These are phyloP conservation scores for Biscogniauxia sp. DNA, from an alignment of 2,329 filamentous ascomycete genomes.

Conservation along the genomic window DNA sequence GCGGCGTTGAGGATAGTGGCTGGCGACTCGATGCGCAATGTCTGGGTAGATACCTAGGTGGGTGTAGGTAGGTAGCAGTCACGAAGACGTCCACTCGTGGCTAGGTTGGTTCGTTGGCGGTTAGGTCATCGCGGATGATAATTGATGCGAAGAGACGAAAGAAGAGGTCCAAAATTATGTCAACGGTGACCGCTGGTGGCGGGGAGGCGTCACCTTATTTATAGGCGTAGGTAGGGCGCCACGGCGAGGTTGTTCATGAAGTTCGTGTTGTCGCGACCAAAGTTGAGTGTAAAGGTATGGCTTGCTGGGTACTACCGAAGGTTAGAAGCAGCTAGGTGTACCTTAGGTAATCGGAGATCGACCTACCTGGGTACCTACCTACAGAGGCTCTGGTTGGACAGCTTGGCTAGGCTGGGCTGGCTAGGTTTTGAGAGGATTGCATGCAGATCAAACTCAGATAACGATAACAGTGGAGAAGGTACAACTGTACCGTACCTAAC, in stretches of 20 bases:
- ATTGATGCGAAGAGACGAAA: not conserved
- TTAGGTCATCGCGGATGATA: not conserved
- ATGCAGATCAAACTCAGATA: not conserved
- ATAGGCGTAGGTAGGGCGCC: too few species aligned
- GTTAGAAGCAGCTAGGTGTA: not conserved
- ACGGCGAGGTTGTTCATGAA: too few species aligned
- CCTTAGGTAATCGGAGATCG: not conserved
- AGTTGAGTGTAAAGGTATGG: too few species aligned
- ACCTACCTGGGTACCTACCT: too few species aligned
- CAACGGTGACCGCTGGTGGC: not conserved
- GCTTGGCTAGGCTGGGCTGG: too few species aligned
- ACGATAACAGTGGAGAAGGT: not conserved
- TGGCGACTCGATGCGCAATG: not conserved
- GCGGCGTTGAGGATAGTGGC: not conserved
- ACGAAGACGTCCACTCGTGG: not conserved
- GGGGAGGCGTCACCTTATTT: too few species aligned
- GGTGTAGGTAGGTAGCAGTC: not conserved
- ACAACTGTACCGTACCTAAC: not conserved
- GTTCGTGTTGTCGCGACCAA: too few species aligned
- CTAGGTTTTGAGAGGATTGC: not conserved
- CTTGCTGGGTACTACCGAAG: too few species aligned
- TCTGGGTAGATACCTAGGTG: not conserved
- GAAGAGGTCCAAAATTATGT: not conserved
- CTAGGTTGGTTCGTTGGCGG: not conserved
- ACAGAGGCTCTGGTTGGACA: too few species aligned